Evolutionary conservation across 768 basidiomycete genomes (phyloP).

Genomic region (Podaxis sp.): DNA sequence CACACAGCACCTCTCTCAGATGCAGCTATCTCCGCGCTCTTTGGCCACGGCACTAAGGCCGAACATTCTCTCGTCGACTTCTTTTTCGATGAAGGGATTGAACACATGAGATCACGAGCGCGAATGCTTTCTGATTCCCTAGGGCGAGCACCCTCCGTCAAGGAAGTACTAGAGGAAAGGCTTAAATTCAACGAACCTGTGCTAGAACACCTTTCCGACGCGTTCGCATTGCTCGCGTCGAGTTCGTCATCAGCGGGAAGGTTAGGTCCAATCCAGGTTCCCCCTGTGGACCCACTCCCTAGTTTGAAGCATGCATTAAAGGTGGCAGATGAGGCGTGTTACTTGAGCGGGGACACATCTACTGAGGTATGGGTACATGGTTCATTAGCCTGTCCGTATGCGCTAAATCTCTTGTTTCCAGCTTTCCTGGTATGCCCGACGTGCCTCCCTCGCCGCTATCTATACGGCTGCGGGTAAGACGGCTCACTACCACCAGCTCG

Average conservation of each 20-base stretch:
- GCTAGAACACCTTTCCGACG: constrained; percentile 63
- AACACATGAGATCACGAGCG: constrained; percentile 35
- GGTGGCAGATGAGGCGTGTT: constrained; percentile 72
- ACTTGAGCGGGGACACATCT: constrained; percentile 46
- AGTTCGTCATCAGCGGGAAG: constrained; percentile 27
- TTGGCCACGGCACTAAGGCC: constrained; percentile 67
- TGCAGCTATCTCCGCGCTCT: constrained; percentile 64
- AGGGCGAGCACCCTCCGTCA: constrained; percentile 28
- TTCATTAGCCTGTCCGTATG: not conserved
- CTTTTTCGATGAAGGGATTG: constrained; percentile 67
- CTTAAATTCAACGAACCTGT: constrained; percentile 67
- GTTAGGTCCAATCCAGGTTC: constrained; percentile 20
- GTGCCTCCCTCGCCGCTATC: constrained; percentile 60
- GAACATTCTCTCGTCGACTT: constrained; percentile 60
- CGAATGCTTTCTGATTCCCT: constrained; percentile 3
- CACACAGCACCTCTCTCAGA: constrained; percentile 65
- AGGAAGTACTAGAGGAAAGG: constrained; percentile 50
- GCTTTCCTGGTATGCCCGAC: constrained; percentile 70
- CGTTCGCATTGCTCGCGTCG: constrained; percentile 64
- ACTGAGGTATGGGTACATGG: constrained; percentile 41
- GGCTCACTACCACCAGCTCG: not conserved
- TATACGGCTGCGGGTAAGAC: constrained; percentile 66
- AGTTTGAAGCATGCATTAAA: constrained; percentile 54
- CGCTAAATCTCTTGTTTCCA: constrained; percentile 21
- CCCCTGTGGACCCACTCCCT: constrained; percentile 55